Conservation (phyloP, 257 asterid species). For the Leonotis leonurus region DNA sequence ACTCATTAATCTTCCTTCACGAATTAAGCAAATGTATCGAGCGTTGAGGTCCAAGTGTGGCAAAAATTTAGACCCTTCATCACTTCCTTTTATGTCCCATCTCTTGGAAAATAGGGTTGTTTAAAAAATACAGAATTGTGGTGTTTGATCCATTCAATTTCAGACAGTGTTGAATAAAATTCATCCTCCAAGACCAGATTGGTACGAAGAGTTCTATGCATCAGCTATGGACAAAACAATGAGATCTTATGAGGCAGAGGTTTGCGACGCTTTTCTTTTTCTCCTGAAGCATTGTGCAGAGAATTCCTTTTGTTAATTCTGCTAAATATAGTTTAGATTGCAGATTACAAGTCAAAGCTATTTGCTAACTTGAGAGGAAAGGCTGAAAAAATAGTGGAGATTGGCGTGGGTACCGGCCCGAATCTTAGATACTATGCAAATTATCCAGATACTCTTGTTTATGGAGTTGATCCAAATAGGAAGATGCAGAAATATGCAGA, state of each 20-base stretch:
- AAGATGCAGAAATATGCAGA: constrained; percentile 81
- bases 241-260: constrained; percentile 77
- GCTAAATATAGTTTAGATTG: constrained; percentile 39
- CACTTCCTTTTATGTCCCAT: not conserved
- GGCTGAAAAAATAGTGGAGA: constrained; percentile 52
- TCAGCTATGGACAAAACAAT: constrained; percentile 44
- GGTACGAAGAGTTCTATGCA: constrained; percentile 93
- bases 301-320: not conserved
- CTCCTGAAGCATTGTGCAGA: not conserved
- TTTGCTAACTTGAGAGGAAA: constrained; percentile 64
- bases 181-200: constrained; percentile 83
- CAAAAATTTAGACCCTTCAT: not conserved
- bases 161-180: constrained; percentile 57
- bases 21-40: not conserved
- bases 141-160: constrained; percentile 2
- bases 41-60: not conserved
- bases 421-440: constrained; percentile 69
- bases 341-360: constrained; percentile 60
- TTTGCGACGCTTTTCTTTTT: constrained; percentile 15
- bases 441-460: constrained; percentile 36
- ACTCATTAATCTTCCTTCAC: not conserved
- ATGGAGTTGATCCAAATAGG: constrained; percentile 74
- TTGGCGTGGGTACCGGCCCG: constrained; percentile 91
- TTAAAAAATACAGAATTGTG: not conserved
- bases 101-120: not conserved